A percentile compares a stretch with the other conserved stretches of the same genome.
Conservation (phyloP, 257 asterid genomes). For the Solanum microdontum region DNA sequence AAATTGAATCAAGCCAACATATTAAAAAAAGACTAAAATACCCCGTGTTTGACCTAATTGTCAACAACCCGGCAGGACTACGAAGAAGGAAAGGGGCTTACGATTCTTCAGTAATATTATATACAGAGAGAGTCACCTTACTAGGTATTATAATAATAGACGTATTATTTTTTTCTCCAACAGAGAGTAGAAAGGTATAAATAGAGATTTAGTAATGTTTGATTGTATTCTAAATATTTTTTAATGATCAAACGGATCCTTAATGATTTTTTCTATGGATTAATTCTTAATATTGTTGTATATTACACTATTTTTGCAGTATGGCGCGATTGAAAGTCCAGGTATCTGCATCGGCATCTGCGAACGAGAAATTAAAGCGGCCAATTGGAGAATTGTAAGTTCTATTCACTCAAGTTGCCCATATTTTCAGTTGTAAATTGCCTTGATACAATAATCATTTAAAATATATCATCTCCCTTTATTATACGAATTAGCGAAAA, state of each 20-base stretch:
- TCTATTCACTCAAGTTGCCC: background rate
- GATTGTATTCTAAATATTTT: background rate
- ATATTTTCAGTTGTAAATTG: background rate
- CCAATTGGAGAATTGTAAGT: constrained; percentile 77
- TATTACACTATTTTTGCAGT: constrained; percentile 16
- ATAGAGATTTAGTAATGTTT: background rate
- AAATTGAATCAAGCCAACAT: background rate
- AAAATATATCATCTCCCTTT: background rate
- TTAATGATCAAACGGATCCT: background rate
- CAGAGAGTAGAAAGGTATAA: background rate
- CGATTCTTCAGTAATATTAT: too few species aligned
- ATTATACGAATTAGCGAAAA: too few species aligned
- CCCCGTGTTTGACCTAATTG: background rate
- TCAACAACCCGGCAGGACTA: background rate
- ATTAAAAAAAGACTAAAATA: background rate
- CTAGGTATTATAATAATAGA: background rate
- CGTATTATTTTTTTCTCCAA: background rate
- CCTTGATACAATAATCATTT: background rate
- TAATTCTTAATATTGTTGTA: background rate
- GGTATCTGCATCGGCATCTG: constrained; percentile 22
- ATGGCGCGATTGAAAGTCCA: constrained; percentile 72
- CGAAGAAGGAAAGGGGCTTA: background rate
- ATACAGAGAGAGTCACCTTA: background rate
- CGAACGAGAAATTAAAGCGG: constrained; percentile 61
- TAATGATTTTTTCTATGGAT: background rate